phyloP scores from a whole-genome alignment of 169 alveolate genomes.

The Theileria equi region DNA sequence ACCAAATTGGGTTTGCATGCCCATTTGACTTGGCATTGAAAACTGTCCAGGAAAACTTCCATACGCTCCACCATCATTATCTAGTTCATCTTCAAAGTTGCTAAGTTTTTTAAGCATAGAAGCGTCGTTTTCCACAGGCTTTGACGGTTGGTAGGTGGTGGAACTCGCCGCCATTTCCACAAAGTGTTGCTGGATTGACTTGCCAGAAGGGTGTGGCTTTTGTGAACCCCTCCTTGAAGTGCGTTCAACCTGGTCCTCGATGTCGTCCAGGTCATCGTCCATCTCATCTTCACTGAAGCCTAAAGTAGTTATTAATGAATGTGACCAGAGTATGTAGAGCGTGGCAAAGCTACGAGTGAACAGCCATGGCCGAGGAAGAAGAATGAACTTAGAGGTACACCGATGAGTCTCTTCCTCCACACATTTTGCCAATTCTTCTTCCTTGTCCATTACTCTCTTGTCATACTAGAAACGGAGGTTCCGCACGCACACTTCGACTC shows the following conservation, averaged over 20 bases:
- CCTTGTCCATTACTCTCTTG: not conserved
- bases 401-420: not conserved
- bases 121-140: conserved; percentile 37
- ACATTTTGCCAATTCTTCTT: not conserved
- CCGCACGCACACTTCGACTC: too few species aligned
- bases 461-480: too few species aligned
- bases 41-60: too few species aligned
- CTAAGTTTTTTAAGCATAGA: conserved; percentile 39
- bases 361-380: too few species aligned
- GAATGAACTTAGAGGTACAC: not conserved
- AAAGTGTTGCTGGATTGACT: conserved; percentile 61
- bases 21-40: too few species aligned
- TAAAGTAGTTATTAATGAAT: not conserved
- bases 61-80: conserved; percentile 54
- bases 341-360: not conserved
- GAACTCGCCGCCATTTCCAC: conserved; percentile 56
- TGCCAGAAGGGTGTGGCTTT: conserved; percentile 16
- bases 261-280: conserved; percentile 37
- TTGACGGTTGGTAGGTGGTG: conserved; percentile 37
- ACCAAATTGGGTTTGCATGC: too few species aligned
- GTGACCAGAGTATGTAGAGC: not conserved
- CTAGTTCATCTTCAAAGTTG: conserved; percentile 60
- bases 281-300: conserved; percentile 29
- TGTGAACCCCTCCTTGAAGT: not conserved
- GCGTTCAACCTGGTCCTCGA: conserved; percentile 19